A percentile compares a stretch with the other conserved stretches of the same genome.
Evolutionary conservation across 192 early-diverging fungal genomes (phyloP).

Genomic region (Phycomyces blakesleeanus): DNA sequence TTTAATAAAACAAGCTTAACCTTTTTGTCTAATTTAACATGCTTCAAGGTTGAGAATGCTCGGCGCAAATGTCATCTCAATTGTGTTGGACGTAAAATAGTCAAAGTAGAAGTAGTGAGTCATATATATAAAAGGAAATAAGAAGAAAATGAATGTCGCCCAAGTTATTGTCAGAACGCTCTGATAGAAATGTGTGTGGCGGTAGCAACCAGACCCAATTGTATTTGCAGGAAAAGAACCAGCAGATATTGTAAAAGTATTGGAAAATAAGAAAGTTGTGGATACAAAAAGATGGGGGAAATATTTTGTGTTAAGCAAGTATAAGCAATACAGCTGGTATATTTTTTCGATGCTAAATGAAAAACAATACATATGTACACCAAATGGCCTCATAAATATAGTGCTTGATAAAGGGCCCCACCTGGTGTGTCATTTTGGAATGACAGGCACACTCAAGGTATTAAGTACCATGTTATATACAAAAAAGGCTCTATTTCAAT

Average conservation of each 20-base stretch:
- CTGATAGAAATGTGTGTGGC: no score
- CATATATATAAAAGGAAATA: no score
- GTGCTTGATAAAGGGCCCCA: constrained; percentile 41
- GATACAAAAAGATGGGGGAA: constrained; percentile 73
- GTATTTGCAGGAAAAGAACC: constrained; percentile 41
- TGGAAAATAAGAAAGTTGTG: constrained; percentile 50
- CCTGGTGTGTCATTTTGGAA: constrained; percentile 70
- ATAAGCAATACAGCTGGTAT: neutral
- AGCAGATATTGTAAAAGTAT: constrained; percentile 27
- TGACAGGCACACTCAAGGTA: constrained; percentile 59
- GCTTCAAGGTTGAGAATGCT: constrained; percentile 62
- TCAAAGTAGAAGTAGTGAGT: constrained; percentile 40
- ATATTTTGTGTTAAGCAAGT: constrained; percentile 57
- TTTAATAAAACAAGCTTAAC: neutral
- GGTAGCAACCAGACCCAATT: constrained; percentile 42
- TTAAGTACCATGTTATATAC: no score
- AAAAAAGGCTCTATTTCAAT: no score
- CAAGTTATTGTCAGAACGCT: neutral
- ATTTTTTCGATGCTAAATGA: neutral
- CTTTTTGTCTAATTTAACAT: neutral
- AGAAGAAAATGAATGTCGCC: neutral
- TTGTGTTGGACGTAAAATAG: constrained; percentile 49
- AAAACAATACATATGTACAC: no score
- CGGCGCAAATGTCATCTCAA: constrained; percentile 51
- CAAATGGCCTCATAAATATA: neutral